Base-by-base conservation (phyloP, 2,329 filamentous ascomycete genomes). In the Nemania diffusa region DNA sequence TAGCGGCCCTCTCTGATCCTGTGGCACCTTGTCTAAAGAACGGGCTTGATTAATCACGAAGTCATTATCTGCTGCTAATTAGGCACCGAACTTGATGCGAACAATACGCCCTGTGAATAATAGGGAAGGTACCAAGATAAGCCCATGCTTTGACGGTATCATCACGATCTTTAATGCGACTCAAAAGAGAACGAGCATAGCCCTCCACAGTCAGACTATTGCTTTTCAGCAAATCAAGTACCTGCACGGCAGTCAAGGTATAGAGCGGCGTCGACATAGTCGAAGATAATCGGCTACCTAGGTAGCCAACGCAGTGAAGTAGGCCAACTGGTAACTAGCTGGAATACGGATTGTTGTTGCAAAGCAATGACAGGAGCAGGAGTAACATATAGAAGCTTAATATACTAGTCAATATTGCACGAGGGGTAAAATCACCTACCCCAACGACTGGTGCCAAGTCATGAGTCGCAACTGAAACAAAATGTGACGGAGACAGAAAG, bases 191-290 rank as follows among this genome's bases (percentile, higher is more conserved):
- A 8, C 13, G 46, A 17, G 46, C 24, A 3, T 50, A 50, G 13
- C 27, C 24, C 27, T 50, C 46, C 13, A 50, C 46, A 15, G 22
- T 50, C 24, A 50, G 11, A 27, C 8, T 50, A 6, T 50, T 17
- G 15, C 17, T 50, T 11, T 50, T 50, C 24, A 50, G 46, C 11
- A 50, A 17, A 27, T 13, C 13, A 50, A 27, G 46, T 15, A 17
- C 24, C 46, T 50, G 46, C 20, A 50, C 46, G 46, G 46, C 46
- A 17, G 46, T 50, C 24, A 50, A 50, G 22, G 22, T 50, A 27
- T 50, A 50, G 22, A 50, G 46, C 17, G 46, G 22, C 24, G 24
- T 6, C 46, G 22, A 8, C 46, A 26, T 50, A n/a, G 46, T 50
- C 24, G 46, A 50, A 27, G 46, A 48, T 50, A 27, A 8, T 27